Evolutionary conservation across 2,329 filamentous ascomycete species (phyloP), one percentile per base, ranked within the genome.

Genomic region (Botrytis fragariae): DNA sequence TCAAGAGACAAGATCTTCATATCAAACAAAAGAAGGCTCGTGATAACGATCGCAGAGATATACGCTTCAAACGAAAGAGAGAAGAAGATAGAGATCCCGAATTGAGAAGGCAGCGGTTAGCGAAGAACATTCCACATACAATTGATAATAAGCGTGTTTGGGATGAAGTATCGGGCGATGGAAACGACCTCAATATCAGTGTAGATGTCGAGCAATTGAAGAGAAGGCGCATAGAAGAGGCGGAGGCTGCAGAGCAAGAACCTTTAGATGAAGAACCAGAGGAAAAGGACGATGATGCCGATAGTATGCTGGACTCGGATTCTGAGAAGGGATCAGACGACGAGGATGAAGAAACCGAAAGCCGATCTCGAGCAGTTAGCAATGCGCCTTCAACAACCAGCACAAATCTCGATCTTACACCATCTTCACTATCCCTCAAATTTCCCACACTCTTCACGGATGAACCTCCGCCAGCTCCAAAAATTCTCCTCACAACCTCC

Each of bases 401-500:
- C 75, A 90, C 88, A 44, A 90, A 90, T 75, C 85, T 91, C 75
- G 89, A 91, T 77, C 83, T 90, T 64, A 90, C 89, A 14, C 89
- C 89, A 2, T 83, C 88, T 42, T 88, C 87, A 12, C 84, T 91
- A 54, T 83, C 88, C 22, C 83, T 86, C 76, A 90, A 90, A 79
- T 91, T 91, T 78, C 88, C 89, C 42, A 85, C 86, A 1, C 86
- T 91, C 51, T 91, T 91, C 79, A 85, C 84, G 74, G 88, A 90
- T 68, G 82, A 87, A 77, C 88, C 86, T 48, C 88, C 86, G 65
- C 87, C 85, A 72, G 83, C 84, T 74, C 95, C 96, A 69, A 97
- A 98, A 83, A 90, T 98, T 76, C 90, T 99, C 57, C 88, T 99
- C 80, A 99, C 96, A 0, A 98, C 96, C 12, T 93, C 91, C 20